Percentiles rank a stretch among this genome's conserved stretches.
Evolutionary conservation across 208 protist genomes (phyloP).

Genomic region (Wallacemonas sp.): DNA sequence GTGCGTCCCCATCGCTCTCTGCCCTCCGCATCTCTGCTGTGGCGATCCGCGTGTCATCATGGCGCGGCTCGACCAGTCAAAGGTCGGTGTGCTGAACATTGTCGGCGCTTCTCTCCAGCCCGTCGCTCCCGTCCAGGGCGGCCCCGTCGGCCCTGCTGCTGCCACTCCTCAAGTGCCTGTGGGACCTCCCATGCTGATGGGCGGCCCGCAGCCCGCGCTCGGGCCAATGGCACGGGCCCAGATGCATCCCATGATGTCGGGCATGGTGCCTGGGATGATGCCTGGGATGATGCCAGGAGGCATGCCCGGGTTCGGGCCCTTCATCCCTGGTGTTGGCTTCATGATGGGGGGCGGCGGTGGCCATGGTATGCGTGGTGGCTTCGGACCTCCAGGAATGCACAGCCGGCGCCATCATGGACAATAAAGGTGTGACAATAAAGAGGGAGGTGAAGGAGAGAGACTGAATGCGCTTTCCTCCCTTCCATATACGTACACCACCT

Average conservation of each 20-base stretch:
- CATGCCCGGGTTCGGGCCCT: background rate
- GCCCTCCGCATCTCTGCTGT: conserved; percentile 27
- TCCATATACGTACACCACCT: too few relatives aligned
- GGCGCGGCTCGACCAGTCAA: conserved; percentile 21
- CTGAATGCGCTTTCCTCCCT: background rate
- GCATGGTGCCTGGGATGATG: background rate
- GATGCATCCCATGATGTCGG: background rate
- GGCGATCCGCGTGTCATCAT: conserved; percentile 27
- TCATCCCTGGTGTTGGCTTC: background rate
- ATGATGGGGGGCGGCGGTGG: background rate
- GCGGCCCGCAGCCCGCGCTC: too few relatives aligned
- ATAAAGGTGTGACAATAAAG: too few relatives aligned
- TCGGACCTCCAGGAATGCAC: background rate
- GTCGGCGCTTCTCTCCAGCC: conserved; percentile 16
- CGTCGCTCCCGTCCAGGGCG: background rate
- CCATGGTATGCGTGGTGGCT: background rate
- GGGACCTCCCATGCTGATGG: too few relatives aligned
- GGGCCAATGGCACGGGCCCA: background rate
- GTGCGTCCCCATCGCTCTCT: conserved; percentile 32
- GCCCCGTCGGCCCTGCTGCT: background rate
- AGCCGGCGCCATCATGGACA: background rate
- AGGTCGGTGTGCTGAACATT: conserved; percentile 28
- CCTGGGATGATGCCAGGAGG: background rate
- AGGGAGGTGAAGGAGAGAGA: too few relatives aligned
- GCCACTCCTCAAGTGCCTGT: background rate